phyloP scores from a whole-genome alignment of 257 asterid genomes.

The Misopates orontium region DNA sequence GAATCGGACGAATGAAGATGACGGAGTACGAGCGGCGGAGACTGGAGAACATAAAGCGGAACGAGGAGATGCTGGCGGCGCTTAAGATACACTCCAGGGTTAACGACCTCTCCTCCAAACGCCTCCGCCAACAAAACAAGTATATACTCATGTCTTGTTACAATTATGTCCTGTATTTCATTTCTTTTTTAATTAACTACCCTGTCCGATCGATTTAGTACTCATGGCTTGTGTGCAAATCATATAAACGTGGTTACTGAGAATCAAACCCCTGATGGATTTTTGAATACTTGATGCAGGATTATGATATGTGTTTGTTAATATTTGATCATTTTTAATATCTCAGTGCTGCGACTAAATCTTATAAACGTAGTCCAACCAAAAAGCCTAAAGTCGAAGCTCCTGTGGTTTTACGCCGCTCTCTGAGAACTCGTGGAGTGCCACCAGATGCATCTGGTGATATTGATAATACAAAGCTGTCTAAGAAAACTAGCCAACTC shows the following conservation, averaged over 20 bases:
- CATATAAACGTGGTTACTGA: too few relatives aligned
- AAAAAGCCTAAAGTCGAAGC: slow-evolving; percentile 59
- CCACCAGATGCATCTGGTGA: slow-evolving; percentile 72
- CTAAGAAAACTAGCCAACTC: slow-evolving; percentile 13
- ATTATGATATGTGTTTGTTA: slow-evolving; percentile 7
- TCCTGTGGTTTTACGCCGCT: slow-evolving; percentile 78
- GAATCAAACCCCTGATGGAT: too few relatives aligned
- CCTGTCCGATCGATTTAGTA: too few relatives aligned
- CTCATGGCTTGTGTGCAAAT: too few relatives aligned
- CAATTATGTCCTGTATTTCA: too few relatives aligned
- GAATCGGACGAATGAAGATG: slow-evolving; percentile 23
- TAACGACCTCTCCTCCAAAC: slow-evolving; percentile 54
- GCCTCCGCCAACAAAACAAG: slow-evolving; percentile 46
- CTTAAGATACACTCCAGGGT: slow-evolving; percentile 66
- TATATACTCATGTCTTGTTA: too few relatives aligned
- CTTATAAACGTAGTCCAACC: slow-evolving; percentile 55
- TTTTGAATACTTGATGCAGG: neutral
- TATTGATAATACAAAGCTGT: slow-evolving; percentile 28
- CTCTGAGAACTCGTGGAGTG: slow-evolving; percentile 85
- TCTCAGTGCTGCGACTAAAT: slow-evolving; percentile 56
- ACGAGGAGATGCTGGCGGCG: slow-evolving; percentile 76
- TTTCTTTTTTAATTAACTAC: too few relatives aligned
- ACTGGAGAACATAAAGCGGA: slow-evolving; percentile 81
- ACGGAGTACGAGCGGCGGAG: slow-evolving; percentile 81
- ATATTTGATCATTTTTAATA: neutral